phyloP scores from a whole-genome alignment of 192 early-diverging fungal species.

The Oehlia diaphana region DNA sequence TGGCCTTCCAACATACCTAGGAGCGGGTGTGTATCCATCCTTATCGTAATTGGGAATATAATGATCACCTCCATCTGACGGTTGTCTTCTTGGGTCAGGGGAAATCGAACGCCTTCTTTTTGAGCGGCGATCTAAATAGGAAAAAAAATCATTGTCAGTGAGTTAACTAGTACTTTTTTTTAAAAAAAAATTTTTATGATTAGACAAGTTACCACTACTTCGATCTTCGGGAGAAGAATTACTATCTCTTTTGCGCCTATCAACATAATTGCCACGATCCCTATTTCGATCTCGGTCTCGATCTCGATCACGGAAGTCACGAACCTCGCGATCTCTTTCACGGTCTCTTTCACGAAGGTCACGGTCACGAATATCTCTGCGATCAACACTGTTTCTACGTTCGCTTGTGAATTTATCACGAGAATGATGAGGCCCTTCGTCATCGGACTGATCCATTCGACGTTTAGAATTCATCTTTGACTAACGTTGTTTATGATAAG shows the following conservation, averaged over 20 bases:
- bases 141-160: neutral
- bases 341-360: constrained; percentile 21
- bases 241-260: neutral
- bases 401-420: constrained; percentile 27
- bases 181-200: neutral
- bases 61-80: constrained; percentile 62
- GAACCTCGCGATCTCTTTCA: constrained; percentile 17
- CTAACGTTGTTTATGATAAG: neutral
- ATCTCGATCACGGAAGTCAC: constrained; percentile 7
- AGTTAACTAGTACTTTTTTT: neutral
- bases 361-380: constrained; percentile 25
- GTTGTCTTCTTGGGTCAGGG: constrained; percentile 11
- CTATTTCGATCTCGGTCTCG: constrained; percentile 3
- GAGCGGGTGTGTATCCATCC: constrained; percentile 68
- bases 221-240: constrained; percentile 23
- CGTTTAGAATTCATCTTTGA: constrained; percentile 30
- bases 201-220: neutral
- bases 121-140: constrained; percentile 18
- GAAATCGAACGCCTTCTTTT: constrained; percentile 27
- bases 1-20: constrained; percentile 45
- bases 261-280: neutral
- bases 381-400: constrained; percentile 18
- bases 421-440: constrained; percentile 27
- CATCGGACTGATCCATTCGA: constrained; percentile 27
- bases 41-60: constrained; percentile 88